Evolutionary conservation across 495 filamentous ascomycete genomes (phyloP).

Genomic region (Daldinia bambusicola): DNA sequence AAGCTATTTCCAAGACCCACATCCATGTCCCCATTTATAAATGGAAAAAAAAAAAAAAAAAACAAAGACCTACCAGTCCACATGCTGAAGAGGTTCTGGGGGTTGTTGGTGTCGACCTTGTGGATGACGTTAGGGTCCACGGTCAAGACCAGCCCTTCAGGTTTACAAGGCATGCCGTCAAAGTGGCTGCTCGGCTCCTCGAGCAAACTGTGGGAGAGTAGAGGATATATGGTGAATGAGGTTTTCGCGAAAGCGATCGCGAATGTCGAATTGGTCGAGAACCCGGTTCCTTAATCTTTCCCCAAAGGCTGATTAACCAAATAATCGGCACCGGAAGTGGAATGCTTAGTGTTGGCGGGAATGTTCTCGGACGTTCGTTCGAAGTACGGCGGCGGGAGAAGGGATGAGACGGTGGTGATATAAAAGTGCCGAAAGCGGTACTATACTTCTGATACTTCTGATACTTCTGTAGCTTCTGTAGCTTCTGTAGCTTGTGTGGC

Average conservation of each 20-base stretch:
- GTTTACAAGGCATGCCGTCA: conserved; percentile 59
- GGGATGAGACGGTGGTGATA: neutral
- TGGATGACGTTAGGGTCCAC: conserved; percentile 88
- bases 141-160: conserved; percentile 75
- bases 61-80: conserved; percentile 85
- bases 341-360: conserved; percentile 5
- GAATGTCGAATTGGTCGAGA: conserved; percentile 39
- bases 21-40: conserved; percentile 16
- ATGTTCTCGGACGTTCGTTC: conserved; percentile 30
- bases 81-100: conserved; percentile 95
- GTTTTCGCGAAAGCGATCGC: conserved; percentile 46
- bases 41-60: too few species aligned
- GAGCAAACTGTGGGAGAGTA: conserved; percentile 38
- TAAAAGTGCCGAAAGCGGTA: conserved; percentile 25
- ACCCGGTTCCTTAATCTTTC: neutral
- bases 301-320: conserved; percentile 15
- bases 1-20: conserved; percentile 17
- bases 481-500: conserved; percentile 30
- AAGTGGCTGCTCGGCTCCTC: conserved; percentile 43
- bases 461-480: too few species aligned
- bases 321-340: conserved; percentile 40
- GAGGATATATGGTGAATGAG: conserved; percentile 33
- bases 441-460: conserved; percentile 30
- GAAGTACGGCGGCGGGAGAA: conserved; percentile 17
- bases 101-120: conserved; percentile 91